Base-by-base conservation (phyloP, 305 asterid genomes). In the Fraxinus sp. region DNA sequence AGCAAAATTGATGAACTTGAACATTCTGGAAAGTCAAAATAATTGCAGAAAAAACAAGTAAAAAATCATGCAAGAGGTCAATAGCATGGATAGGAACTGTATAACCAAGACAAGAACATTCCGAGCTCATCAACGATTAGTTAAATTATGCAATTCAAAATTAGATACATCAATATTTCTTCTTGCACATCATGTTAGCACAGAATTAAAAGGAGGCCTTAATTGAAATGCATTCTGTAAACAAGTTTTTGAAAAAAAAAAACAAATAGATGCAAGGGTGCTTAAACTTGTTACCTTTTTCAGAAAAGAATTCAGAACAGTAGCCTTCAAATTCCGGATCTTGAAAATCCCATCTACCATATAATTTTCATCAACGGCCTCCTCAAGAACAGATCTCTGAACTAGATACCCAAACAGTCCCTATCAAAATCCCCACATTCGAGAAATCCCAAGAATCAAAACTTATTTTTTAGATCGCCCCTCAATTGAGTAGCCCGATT, bases 251-350 rank as follows among this genome's bases (percentile, higher is more conserved):
- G n/a, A 3, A 26, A 26, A 1, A 4, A 74, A 24, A 37, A 36
- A 44, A n/a, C 14, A 76, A 76, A 75, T 37, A 44, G 24, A 32
- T 41, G 39, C 11, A 5, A 49, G 8, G 55, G 11, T 30, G 5
- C 7, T 46, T 64, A 32, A 72, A 72, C 52, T 3, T 36, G 18
- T n/a, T 82, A 90, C 91, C 91, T 86, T 86, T 9, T 79, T 49
- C 80, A 74, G 59, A 84, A 79, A 77, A 78, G 68, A 75, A 46
- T 77, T 16, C 28, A 62, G 16, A 79, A 70, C 78, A 82, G 70
- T 39, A 49, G 14, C 30, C 78, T 72, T 88, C 84, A 90, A 72
- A 74, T 83, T 80, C 76, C 78, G 85, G 91, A 90, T 90, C 93
- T 84, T 87, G 86, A 84, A 59, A 84, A 79, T 71, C 81, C 84